A percentile compares a stretch with the other conserved stretches of the same genome.
Evolutionary conservation across 2,329 filamentous ascomycete species (phyloP).

Genomic region (Pseudocercospora cruenta): DNA sequence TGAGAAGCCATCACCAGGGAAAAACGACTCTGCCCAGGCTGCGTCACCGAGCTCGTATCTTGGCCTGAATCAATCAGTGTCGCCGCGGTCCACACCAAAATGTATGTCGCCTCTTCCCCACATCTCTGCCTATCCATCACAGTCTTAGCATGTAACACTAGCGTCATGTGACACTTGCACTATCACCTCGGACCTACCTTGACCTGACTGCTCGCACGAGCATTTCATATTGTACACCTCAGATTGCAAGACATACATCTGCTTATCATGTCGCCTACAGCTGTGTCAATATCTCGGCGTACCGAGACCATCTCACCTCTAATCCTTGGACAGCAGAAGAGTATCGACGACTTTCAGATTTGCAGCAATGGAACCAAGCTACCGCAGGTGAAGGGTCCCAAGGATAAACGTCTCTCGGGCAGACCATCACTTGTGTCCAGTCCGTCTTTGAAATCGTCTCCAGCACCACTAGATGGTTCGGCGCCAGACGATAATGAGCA

Average conservation of each 20-base stretch:
- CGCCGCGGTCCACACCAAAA: slow-evolving; percentile 33
- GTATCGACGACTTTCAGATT: slow-evolving; percentile 47
- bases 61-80: slow-evolving; percentile 27
- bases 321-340: slow-evolving; percentile 51
- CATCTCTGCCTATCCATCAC: slow-evolving; percentile 2
- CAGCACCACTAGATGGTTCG: slow-evolving; percentile 17
- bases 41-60: slow-evolving; percentile 36
- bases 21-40: slow-evolving; percentile 30
- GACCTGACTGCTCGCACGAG: not conserved
- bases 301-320: slow-evolving; percentile 52
- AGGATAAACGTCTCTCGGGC: slow-evolving; percentile 46
- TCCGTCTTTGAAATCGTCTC: slow-evolving; percentile 28
- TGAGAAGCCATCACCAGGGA: slow-evolving; percentile 24
- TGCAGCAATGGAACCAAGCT: slow-evolving; percentile 40
- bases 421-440: slow-evolving; percentile 38
- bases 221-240: not conserved
- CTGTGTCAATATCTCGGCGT: slow-evolving; percentile 50
- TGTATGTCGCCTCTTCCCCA: slow-evolving; percentile 30
- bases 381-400: slow-evolving; percentile 44
- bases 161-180: slow-evolving; percentile 9
- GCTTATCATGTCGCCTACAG: slow-evolving; percentile 37
- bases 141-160: not conserved
- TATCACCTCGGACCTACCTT: not conserved
- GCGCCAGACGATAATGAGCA: slow-evolving; percentile 16
- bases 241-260: not conserved